These are phyloP conservation scores for Aspergillus ustus DNA, from an alignment of 2,329 filamentous ascomycete genomes.

Conservation along the genomic window DNA sequence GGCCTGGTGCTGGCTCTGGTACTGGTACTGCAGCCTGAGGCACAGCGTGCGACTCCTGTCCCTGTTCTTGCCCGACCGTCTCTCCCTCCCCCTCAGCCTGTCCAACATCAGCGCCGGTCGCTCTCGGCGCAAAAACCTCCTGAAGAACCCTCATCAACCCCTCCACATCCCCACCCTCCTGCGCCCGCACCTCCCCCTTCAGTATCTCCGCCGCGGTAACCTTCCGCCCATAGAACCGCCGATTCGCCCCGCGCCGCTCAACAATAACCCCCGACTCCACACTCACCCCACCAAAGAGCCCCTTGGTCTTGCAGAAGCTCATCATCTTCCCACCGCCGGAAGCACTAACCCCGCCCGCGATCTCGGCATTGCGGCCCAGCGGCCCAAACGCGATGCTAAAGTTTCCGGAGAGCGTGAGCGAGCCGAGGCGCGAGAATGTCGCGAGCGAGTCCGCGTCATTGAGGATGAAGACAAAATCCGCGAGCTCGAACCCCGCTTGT, in stretches of 20 bases:
- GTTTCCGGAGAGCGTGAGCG: constrained; percentile 88
- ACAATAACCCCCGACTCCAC: constrained; percentile 89
- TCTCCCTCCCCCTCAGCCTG: background rate
- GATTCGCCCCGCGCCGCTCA: constrained; percentile 90
- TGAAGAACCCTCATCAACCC: constrained; percentile 83
- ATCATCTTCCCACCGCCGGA: constrained; percentile 87
- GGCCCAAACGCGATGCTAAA: constrained; percentile 92
- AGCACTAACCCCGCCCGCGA: constrained; percentile 84
- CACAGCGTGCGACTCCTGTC: background rate
- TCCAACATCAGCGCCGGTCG: background rate
- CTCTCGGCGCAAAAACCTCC: constrained; percentile 41
- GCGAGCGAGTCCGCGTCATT: constrained; percentile 86
- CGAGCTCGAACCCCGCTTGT: constrained; percentile 53
- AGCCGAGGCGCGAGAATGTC: constrained; percentile 87
- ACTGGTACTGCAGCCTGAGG: background rate
- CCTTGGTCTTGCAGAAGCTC: constrained; percentile 95
- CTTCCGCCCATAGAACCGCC: constrained; percentile 85
- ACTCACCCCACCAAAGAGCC: constrained; percentile 89
- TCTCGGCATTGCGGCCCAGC: constrained; percentile 90
- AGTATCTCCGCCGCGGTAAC: constrained; percentile 80
- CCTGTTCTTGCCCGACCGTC: background rate
- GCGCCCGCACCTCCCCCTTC: constrained; percentile 74
- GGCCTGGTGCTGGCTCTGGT: background rate
- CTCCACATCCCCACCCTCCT: constrained; percentile 75
- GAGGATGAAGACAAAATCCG: constrained; percentile 89